phyloP scores from a whole-genome alignment of 1,284 basidiomycete genomes.

The Ceratobasidium sp. region DNA sequence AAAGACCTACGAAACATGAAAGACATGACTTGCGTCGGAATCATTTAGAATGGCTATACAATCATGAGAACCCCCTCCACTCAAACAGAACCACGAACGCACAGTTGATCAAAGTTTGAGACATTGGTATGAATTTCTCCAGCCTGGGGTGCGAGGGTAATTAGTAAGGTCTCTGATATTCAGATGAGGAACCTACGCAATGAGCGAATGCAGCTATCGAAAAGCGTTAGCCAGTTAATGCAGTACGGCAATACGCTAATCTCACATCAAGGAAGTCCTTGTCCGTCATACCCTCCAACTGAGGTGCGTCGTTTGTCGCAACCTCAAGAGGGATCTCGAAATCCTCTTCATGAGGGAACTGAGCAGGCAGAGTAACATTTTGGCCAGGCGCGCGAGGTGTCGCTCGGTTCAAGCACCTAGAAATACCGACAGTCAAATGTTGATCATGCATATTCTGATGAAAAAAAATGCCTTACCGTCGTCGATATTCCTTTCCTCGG shows the following conservation, averaged over 20 bases:
- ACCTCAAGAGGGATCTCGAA: conserved; percentile 19
- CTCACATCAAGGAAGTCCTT: conserved; percentile 58
- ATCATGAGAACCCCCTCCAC: conserved; percentile 47
- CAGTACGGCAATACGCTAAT: neutral
- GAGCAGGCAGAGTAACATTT: conserved; percentile 42
- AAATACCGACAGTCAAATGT: neutral
- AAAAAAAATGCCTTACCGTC: conserved; percentile 35
- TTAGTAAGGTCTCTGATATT: too few species aligned
- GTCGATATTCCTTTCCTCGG: conserved; percentile 42
- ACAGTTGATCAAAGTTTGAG: conserved; percentile 64
- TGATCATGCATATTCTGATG: neutral
- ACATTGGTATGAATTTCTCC: conserved; percentile 70
- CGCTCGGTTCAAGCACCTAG: conserved; percentile 41
- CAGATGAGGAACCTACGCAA: conserved; percentile 55
- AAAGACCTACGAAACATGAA: conserved; percentile 61
- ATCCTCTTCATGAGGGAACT: conserved; percentile 33
- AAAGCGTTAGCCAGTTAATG: neutral
- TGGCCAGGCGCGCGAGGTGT: conserved; percentile 36
- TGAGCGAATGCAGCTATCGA: conserved; percentile 60
- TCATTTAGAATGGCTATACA: conserved; percentile 57
- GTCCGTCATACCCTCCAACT: conserved; percentile 48
- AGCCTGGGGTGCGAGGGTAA: too few species aligned
- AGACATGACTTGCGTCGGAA: conserved; percentile 58
- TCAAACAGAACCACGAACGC: conserved; percentile 42
- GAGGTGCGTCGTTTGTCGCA: conserved; percentile 17